Conservation (phyloP, 2,329 filamentous ascomycete species). For the Hyphodiscus sp. region DNA sequence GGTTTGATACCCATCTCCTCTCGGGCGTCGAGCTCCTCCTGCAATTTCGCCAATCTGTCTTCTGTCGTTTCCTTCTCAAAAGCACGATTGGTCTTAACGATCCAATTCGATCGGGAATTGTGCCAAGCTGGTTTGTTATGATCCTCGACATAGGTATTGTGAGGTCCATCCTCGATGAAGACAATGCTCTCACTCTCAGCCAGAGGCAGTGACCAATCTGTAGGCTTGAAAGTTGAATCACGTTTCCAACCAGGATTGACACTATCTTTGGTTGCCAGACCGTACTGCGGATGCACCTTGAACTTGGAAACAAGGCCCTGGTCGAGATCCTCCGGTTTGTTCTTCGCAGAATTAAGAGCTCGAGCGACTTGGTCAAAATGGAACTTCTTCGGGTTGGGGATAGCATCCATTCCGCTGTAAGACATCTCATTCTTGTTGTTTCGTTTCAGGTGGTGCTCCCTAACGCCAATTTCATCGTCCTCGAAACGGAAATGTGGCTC, state of each 20-base stretch:
- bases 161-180: neutral
- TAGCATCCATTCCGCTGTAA: conserved; percentile 22
- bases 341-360: neutral
- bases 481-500: conserved; percentile 22
- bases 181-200: neutral
- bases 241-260: neutral
- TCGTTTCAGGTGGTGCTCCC: conserved; percentile 20
- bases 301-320: conserved; percentile 4
- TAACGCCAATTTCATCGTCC: conserved; percentile 26
- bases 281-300: neutral
- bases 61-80: neutral
- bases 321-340: conserved; percentile 5
- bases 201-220: neutral
- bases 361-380: conserved; percentile 21
- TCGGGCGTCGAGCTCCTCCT: neutral
- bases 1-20: neutral
- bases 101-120: neutral
- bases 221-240: neutral
- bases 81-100: neutral
- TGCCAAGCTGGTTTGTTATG: neutral
- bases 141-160: neutral
- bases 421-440: conserved; percentile 18
- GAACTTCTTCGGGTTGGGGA: conserved; percentile 23
- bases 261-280: neutral
- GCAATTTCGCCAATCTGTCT: neutral